These are phyloP conservation scores for Blastobotrys arbuscula DNA, from an alignment of 1,139 yeast genomes.

Conservation along the genomic window DNA sequence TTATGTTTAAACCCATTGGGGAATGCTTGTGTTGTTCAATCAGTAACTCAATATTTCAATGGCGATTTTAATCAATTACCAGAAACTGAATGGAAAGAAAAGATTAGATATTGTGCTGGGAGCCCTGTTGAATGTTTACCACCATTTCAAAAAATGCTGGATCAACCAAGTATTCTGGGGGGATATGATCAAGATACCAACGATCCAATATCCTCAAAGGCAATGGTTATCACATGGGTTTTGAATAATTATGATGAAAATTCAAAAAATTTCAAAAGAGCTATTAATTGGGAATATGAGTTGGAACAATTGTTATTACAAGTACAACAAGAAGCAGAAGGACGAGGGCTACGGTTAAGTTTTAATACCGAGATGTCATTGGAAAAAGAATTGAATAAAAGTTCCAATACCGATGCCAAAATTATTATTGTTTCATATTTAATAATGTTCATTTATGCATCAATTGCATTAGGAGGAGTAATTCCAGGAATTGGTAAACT, in stretches of 20 bases:
- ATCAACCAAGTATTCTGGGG: slow-evolving; percentile 65
- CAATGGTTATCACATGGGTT: slow-evolving; percentile 65
- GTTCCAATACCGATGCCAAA: slow-evolving; percentile 71
- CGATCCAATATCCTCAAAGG: slow-evolving; percentile 54
- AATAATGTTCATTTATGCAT: slow-evolving; percentile 86
- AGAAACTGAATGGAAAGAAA: slow-evolving; percentile 48
- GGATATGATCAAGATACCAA: slow-evolving; percentile 39
- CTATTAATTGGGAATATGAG: slow-evolving; percentile 58
- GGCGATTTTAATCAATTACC: slow-evolving; percentile 54
- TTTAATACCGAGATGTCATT: slow-evolving; percentile 80
- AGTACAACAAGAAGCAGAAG: slow-evolving; percentile 40
- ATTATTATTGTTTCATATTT: slow-evolving; percentile 71
- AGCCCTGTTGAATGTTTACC: slow-evolving; percentile 91
- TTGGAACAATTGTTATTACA: slow-evolving; percentile 52
- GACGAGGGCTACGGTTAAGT: slow-evolving; percentile 52
- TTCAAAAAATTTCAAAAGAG: slow-evolving; percentile 38
- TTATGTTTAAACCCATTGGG: slow-evolving; percentile 81
- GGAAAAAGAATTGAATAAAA: slow-evolving; percentile 74
- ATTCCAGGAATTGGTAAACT: slow-evolving; percentile 29
- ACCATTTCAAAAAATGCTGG: slow-evolving; percentile 82
- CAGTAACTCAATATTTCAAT: slow-evolving; percentile 81
- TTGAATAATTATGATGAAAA: slow-evolving; percentile 45
- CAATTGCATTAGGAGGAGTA: slow-evolving; percentile 71
- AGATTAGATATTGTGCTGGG: slow-evolving; percentile 55
- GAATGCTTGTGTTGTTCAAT: slow-evolving; percentile 73